Percentiles rank a stretch among this genome's conserved stretches.
phyloP scores from a whole-genome alignment of 164 flowering plant species.

The Amborella trichopoda region DNA sequence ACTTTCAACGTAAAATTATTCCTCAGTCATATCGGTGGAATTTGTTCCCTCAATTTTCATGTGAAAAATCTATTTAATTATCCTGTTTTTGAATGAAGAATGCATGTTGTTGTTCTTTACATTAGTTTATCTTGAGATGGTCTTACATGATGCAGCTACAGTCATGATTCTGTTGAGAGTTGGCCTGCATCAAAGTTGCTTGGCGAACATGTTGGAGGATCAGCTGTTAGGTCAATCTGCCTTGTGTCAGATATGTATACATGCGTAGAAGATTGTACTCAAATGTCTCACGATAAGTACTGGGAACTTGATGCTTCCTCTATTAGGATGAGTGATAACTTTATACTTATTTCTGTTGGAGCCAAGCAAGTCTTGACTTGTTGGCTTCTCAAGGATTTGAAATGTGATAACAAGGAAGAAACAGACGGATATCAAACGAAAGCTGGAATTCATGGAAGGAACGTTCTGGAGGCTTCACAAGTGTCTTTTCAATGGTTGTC shows the following conservation, averaged over 20 bases:
- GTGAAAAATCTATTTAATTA: no score
- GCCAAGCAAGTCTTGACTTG: conserved; percentile 87
- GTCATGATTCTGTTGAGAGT: conserved; percentile 22
- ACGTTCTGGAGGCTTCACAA: conserved; percentile 7
- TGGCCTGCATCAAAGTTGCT: conserved; percentile 72
- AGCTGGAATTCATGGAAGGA: no score
- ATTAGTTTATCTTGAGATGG: background rate
- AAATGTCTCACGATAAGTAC: conserved; percentile 10
- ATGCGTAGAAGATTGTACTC: conserved; percentile 8
- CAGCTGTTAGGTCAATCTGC: conserved; percentile 88
- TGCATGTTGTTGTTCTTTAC: background rate
- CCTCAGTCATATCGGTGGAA: no score
- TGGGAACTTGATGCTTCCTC: conserved; percentile 3
- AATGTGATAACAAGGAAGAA: conserved; percentile 16
- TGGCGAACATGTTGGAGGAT: conserved; percentile 99
- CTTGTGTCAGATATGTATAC: conserved; percentile 46
- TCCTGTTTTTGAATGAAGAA: background rate
- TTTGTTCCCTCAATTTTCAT: no score
- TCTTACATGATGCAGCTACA: conserved; percentile 39
- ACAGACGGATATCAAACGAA: no score
- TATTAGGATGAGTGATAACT: conserved; percentile 28
- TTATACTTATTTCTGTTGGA: conserved; percentile 83
- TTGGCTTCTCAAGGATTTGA: conserved; percentile 50
- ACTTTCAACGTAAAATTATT: no score
- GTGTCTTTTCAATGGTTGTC: conserved; percentile 93